Evolutionary conservation across 2,329 filamentous ascomycete genomes (phyloP), one percentile per base, ranked within the genome.

Genomic region (Venturia aucupariae): DNA sequence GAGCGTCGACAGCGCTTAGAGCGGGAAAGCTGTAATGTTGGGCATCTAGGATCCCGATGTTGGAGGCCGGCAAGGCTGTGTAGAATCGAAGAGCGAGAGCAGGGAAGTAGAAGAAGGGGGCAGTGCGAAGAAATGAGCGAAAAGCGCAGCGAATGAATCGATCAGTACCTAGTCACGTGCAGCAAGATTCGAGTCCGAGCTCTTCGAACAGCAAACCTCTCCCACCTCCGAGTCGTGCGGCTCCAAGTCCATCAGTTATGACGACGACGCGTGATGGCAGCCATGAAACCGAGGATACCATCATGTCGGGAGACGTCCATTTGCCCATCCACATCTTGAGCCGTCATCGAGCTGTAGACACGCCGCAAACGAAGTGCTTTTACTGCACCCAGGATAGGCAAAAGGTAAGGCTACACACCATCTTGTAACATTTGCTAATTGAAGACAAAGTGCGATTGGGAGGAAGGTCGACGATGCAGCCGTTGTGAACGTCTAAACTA

Each of bases 361-460:
- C 30, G 15, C 59, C 30, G 27, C 15, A 61, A 61, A 42, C 30
- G 19, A 61, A 61, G 59, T 61, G 59, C 38, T 61, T 39, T 27
- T 61, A 61, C 17, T 61, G 59, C 38, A 41, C 4, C 1, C 59
- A 61, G 35, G 59, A 61, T 7, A 32, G 59, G 35, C 59, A 61
- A 38, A 61, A 61, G 59, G 59, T 61, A 11, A 24, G n/a, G 41
- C 32, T n/a, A 32, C 11, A 38, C 2, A 3, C 1, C 35, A 3
- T n/a, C n/a, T n/a, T n/a, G n/a, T n/a, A 59, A 3, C 22, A 59
- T 7, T 39, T 27, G 6, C 6, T 13, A 19, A 35, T 59, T 10
- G 24, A n/a, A 30, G 8, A 17, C 2, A 24, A 4, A 61, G 59
- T 61, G 59, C 17, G 59, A 61, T 6, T 61, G 59, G 59, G 35